Evolutionary conservation across 805 yeast genomes (phyloP), one percentile per base, ranked within the genome.

Genomic region (Suhomyces canberraensis): DNA sequence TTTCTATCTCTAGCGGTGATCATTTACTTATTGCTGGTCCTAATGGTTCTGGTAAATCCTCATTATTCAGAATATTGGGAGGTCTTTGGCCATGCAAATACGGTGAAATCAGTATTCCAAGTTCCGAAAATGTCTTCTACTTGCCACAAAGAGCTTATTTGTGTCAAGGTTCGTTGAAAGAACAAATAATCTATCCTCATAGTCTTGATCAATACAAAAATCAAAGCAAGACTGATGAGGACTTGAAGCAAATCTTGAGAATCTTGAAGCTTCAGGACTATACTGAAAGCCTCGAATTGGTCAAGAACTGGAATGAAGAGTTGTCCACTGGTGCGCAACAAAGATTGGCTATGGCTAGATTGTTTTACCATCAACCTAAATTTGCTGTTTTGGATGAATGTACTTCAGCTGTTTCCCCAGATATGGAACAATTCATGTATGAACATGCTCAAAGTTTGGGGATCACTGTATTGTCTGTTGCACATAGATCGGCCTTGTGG

Each of bases 371-470:
- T 60, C 74, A 75, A 51, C 98, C 98, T 2, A 84, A 79, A 58
- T 90, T 89, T 70, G 98, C 98, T 0, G 95, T 90, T 17, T 68
- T 90, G 46, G 98, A 90, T 63, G 98, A 90, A 66, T 90, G 96
- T 60, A 90, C 98, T 1, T 87, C 96, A 3, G 91, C 95, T 1
- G 95, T 90, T 2, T 81, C 96, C 0, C 86, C 93, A 8, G 85
- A 84, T 42, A 82, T 89, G 78, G 98, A 90, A 56, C 87, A 84
- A 44, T 79, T 81, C 50, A 89, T 91, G 86, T 90, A 90, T 53
- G 61, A 78, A 35, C 83, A 84, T 51, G 96, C 96, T 0, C 85
- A 84, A 54, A 67, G 72, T 13, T 68, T 85, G 43, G 86, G 87
- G 0, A 88, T 89, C 39, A 84, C 96, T 0, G 73, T 90, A 14